Evolutionary conservation across 2,329 filamentous ascomycete genomes (phyloP).

Genomic region (Exophiala bonariae): DNA sequence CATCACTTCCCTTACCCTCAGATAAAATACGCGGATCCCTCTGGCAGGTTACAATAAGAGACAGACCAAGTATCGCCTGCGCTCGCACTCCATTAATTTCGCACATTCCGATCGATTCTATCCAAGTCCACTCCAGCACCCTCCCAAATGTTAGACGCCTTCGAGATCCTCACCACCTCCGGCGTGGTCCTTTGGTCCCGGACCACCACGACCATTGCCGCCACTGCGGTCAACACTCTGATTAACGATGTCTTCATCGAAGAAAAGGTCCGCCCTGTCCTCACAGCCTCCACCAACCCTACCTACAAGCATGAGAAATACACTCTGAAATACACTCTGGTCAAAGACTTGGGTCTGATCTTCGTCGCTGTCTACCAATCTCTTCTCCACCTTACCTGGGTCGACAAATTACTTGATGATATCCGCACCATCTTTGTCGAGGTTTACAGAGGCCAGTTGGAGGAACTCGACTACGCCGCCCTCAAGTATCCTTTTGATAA

Average conservation of each 20-base stretch:
- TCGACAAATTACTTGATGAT: constrained; percentile 94
- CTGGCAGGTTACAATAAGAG: too few species aligned
- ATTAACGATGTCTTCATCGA: constrained; percentile 98
- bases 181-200: constrained; percentile 97
- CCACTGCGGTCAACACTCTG: constrained; percentile 86
- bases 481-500: constrained; percentile 84
- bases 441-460: constrained; percentile 84
- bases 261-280: constrained; percentile 68
- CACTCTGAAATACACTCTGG: constrained; percentile 88
- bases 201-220: constrained; percentile 75
- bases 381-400: constrained; percentile 91
- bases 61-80: too few species aligned
- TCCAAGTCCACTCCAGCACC: not conserved
- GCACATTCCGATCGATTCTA: not conserved
- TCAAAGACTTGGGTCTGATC: constrained; percentile 90
- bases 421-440: constrained; percentile 89
- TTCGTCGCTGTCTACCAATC: constrained; percentile 98
- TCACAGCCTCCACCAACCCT: constrained; percentile 64
- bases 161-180: constrained; percentile 93
- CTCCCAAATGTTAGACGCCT: constrained; percentile 80
- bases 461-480: constrained; percentile 73
- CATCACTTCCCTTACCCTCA: too few species aligned
- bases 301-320: constrained; percentile 90
- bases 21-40: too few species aligned
- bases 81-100: too few species aligned